phyloP scores from a whole-genome alignment of 2,329 filamentous ascomycete species.

The Penicillium sp. region DNA sequence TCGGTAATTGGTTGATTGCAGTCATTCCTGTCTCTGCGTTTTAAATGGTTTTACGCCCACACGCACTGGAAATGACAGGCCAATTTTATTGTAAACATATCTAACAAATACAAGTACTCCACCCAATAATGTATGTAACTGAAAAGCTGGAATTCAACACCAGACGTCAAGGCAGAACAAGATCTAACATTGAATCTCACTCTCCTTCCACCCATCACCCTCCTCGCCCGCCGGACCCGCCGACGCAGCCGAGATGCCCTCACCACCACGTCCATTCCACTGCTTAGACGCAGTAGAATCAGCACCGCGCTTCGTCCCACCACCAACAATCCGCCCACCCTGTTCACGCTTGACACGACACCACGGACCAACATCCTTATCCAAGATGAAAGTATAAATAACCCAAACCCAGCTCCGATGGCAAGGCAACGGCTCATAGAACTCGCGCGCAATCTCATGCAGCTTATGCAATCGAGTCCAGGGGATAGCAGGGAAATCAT shows the following conservation, averaged over 20 bases:
- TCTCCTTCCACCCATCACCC: constrained; percentile 64
- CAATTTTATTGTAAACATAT: neutral
- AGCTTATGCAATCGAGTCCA: constrained; percentile 84
- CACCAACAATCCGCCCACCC: constrained; percentile 63
- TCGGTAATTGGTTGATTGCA: neutral
- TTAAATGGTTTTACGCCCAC: no score
- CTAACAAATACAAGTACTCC: neutral
- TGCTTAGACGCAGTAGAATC: constrained; percentile 6
- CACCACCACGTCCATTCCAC: constrained; percentile 41
- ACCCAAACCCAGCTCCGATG: constrained; percentile 91
- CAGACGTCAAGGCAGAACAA: constrained; percentile 5
- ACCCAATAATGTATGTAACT: neutral
- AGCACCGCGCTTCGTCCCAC: constrained; percentile 25
- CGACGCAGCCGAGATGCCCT: constrained; percentile 45
- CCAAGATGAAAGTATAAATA: constrained; percentile 93
- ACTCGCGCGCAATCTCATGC: constrained; percentile 79
- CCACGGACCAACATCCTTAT: constrained; percentile 83
- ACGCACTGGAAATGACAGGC: neutral
- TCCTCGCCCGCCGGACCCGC: constrained; percentile 49
- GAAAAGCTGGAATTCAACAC: constrained; percentile 4
- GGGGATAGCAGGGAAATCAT: constrained; percentile 95
- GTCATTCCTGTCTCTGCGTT: neutral
- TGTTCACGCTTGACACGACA: constrained; percentile 91
- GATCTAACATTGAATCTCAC: constrained; percentile 63
- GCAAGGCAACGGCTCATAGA: constrained; percentile 82